A percentile compares a stretch with the other conserved stretches of the same genome.
Evolutionary conservation across 2,329 filamentous ascomycete species (phyloP).

Genomic region (Hymenoscyphus infarciens): DNA sequence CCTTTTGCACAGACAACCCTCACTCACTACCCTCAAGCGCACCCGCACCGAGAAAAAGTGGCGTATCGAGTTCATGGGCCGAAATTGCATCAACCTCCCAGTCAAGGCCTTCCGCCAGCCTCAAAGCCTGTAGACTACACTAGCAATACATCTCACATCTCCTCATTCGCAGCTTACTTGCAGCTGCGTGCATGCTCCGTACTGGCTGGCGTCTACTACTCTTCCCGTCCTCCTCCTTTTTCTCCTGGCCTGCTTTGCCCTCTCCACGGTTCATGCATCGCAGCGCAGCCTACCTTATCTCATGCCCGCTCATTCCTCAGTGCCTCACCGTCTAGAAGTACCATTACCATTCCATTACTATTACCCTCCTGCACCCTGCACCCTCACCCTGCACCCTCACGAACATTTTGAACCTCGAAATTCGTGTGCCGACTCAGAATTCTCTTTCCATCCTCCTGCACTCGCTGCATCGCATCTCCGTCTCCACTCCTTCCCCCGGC

Average conservation of each 20-base stretch:
- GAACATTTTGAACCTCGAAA: neutral
- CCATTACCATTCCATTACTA: too few relatives aligned
- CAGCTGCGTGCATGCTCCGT: neutral
- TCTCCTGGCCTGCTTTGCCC: neutral
- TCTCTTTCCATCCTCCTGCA: neutral
- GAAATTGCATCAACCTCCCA: slow-evolving; percentile 2
- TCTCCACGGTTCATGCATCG: neutral
- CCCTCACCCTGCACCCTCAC: neutral
- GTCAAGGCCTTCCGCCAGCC: neutral
- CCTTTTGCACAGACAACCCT: neutral
- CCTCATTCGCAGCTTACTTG: neutral
- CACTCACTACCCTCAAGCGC: too few relatives aligned
- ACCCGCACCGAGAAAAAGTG: neutral
- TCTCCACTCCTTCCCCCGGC: neutral
- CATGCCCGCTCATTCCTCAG: slow-evolving; percentile 3
- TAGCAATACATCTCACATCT: neutral
- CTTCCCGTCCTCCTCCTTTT: too few relatives aligned
- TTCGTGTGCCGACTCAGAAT: neutral
- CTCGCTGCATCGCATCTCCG: neutral
- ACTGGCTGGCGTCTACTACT: neutral
- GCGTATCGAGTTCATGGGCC: slow-evolving; percentile 1
- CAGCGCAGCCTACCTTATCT: neutral
- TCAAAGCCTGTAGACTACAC: neutral
- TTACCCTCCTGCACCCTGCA: neutral
- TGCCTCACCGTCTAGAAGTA: too few relatives aligned